Conservation (phyloP, 1,139 yeast genomes). For the Kurtzmaniella quercitrusa region DNA sequence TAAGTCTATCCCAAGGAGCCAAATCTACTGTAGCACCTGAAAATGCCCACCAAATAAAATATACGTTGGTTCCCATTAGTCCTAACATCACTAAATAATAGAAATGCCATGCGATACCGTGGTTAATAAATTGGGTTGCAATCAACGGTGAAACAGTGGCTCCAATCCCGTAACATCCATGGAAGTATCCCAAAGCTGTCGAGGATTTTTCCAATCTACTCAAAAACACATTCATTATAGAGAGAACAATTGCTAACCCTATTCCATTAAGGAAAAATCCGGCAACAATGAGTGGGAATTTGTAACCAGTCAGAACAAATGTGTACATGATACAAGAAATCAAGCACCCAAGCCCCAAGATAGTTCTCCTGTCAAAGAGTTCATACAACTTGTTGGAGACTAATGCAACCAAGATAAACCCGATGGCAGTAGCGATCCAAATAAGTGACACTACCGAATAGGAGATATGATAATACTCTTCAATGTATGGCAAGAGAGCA, state of each 20-base stretch:
- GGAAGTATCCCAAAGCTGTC: slow-evolving; percentile 43
- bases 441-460: slow-evolving; percentile 42
- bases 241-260: slow-evolving; percentile 45
- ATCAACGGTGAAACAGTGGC: slow-evolving; percentile 32
- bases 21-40: slow-evolving; percentile 39
- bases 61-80: slow-evolving; percentile 17
- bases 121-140: slow-evolving; percentile 45
- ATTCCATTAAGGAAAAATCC: slow-evolving; percentile 50
- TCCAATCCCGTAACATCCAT: slow-evolving; percentile 54
- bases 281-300: slow-evolving; percentile 33
- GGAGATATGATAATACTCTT: slow-evolving; percentile 29
- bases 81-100: slow-evolving; percentile 43
- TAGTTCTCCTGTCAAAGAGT: slow-evolving; percentile 27
- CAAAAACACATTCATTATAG: slow-evolving; percentile 48
- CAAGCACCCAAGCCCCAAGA: slow-evolving; percentile 25
- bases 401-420: slow-evolving; percentile 34
- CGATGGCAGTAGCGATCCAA: slow-evolving; percentile 42
- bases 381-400: slow-evolving; percentile 28
- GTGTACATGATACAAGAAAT: slow-evolving; percentile 26
- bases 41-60: slow-evolving; percentile 26
- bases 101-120: slow-evolving; percentile 44
- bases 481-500: slow-evolving; percentile 39
- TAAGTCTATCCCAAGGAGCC: slow-evolving; percentile 26
- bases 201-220: slow-evolving; percentile 40
- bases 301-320: slow-evolving; percentile 26